phyloP scores from a whole-genome alignment of 1,284 basidiomycete genomes.

The Ceratobasidium sp. region DNA sequence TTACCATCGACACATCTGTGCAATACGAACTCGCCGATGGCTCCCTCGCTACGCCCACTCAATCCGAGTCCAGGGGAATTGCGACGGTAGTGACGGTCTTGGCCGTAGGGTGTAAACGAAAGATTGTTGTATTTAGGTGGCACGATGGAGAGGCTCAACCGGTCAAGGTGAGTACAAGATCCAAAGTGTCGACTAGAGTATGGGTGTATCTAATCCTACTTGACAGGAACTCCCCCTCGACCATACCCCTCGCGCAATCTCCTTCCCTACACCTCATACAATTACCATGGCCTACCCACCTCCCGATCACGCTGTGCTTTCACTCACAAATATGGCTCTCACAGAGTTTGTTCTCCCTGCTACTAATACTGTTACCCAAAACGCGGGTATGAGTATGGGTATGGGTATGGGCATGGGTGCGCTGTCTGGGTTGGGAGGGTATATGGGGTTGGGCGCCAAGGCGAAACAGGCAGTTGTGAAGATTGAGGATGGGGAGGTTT shows the following conservation, averaged over 20 bases:
- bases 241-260: slow-evolving; percentile 85
- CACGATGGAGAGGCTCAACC: slow-evolving; percentile 86
- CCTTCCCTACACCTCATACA: slow-evolving; percentile 74
- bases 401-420: slow-evolving; percentile 75
- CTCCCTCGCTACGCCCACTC: slow-evolving; percentile 33
- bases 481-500: slow-evolving; percentile 74
- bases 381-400: slow-evolving; percentile 41
- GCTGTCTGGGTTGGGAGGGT: slow-evolving; percentile 86
- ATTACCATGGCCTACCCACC: slow-evolving; percentile 84
- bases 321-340: slow-evolving; percentile 70
- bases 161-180: slow-evolving; percentile 68
- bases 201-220: slow-evolving; percentile 19
- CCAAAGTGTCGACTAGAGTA: slow-evolving; percentile 45
- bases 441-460: slow-evolving; percentile 86
- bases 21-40: slow-evolving; percentile 58
- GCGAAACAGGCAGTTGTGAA: slow-evolving; percentile 75
- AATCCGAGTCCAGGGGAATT: slow-evolving; percentile 60
- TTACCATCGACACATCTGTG: slow-evolving; percentile 78
- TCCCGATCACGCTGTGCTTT: slow-evolving; percentile 82
- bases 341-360: slow-evolving; percentile 70
- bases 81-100: slow-evolving; percentile 79
- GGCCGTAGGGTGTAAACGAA: slow-evolving; percentile 88
- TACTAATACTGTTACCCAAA: slow-evolving; percentile 58
- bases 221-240: slow-evolving; percentile 82
- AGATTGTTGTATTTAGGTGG: slow-evolving; percentile 89